phyloP scores from a whole-genome alignment of 2,329 filamentous ascomycete species.

The Alternaria conjuncta region DNA sequence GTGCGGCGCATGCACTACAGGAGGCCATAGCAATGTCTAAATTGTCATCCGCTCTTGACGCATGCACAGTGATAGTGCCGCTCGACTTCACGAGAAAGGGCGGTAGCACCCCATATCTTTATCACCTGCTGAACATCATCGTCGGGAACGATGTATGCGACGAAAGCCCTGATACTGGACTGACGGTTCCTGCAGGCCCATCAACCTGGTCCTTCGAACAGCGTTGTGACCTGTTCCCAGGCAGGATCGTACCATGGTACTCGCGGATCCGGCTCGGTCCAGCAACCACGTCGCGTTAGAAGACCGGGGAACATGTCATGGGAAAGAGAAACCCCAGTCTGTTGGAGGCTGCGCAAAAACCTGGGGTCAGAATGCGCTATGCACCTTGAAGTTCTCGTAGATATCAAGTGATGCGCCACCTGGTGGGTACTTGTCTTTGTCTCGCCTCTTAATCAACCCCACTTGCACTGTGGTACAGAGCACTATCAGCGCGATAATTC shows the following conservation, averaged over 20 bases:
- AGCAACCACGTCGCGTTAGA: constrained; percentile 1
- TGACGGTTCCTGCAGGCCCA: not conserved
- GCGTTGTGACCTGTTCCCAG: not conserved
- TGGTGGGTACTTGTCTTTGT: not conserved
- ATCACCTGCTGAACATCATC: not conserved
- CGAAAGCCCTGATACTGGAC: not conserved
- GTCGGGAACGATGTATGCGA: not conserved
- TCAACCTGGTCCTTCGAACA: not conserved
- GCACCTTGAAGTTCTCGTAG: not conserved
- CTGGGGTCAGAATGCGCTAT: not conserved
- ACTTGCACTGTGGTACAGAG: not conserved
- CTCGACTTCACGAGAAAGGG: not conserved
- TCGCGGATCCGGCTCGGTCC: not conserved
- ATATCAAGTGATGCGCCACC: not conserved
- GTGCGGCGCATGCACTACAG: not conserved
- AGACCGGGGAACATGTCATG: not conserved
- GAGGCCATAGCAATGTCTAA: not conserved
- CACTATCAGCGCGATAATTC: not conserved
- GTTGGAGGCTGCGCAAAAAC: not conserved
- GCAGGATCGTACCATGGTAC: not conserved
- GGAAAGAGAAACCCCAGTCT: not conserved
- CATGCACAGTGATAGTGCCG: not conserved
- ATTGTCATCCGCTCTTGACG: not conserved
- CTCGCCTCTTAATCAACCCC: not conserved
- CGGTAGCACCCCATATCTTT: not conserved